Conservation (phyloP, 768 basidiomycete genomes). For the Tephrocybe rancida region DNA sequence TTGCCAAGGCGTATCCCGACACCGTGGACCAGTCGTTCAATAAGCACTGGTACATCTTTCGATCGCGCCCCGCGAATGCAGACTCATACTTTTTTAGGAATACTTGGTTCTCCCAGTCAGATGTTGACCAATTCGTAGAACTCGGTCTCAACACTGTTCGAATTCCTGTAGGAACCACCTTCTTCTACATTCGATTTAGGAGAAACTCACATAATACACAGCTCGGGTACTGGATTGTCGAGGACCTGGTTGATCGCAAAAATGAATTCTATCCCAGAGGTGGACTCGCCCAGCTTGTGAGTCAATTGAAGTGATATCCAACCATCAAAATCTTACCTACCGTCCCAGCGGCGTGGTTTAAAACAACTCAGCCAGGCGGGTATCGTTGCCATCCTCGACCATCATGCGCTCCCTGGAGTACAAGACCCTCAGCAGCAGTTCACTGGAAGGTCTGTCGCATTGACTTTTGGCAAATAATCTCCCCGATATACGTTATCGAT, state of each 20-base stretch:
- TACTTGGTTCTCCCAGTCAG: slow-evolving; percentile 70
- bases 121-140: slow-evolving; percentile 55
- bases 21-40: slow-evolving; percentile 62
- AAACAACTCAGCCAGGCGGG: slow-evolving; percentile 59
- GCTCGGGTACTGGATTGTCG: slow-evolving; percentile 86
- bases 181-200: not conserved
- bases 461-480: not conserved
- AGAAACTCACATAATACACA: slow-evolving; percentile 21
- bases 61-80: not conserved
- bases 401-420: slow-evolving; percentile 75
- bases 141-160: slow-evolving; percentile 77
- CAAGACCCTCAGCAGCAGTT: slow-evolving; percentile 64
- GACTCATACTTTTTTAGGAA: slow-evolving; percentile 36
- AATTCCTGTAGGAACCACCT: slow-evolving; percentile 56
- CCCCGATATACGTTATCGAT: not conserved
- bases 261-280: slow-evolving; percentile 71
- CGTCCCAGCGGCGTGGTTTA: slow-evolving; percentile 61
- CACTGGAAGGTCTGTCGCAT: slow-evolving; percentile 61
- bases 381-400: slow-evolving; percentile 65
- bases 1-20: slow-evolving; percentile 59
- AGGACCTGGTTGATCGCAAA: slow-evolving; percentile 62
- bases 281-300: slow-evolving; percentile 65
- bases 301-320: slow-evolving; percentile 17
- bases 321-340: not conserved
- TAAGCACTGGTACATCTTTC: slow-evolving; percentile 55